Percentiles rank a stretch among this genome's conserved stretches.
Conservation (phyloP, 2,329 filamentous ascomycete genomes). For the Endoconidiophora polonica region DNA sequence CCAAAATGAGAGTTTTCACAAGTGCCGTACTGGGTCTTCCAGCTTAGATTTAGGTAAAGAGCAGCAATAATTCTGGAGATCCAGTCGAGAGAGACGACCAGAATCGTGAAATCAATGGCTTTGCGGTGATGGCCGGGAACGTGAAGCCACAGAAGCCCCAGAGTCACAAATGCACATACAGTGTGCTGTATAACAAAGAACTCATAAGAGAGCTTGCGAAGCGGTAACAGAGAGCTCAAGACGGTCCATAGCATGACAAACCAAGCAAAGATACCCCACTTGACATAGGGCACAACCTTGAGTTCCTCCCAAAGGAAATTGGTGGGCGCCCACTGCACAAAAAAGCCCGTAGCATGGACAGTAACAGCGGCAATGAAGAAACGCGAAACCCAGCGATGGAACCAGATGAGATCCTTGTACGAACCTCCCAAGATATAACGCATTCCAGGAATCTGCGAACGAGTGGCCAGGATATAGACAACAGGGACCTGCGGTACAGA, state of each 20-base stretch:
- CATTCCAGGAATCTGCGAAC: constrained; percentile 37
- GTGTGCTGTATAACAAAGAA: constrained; percentile 55
- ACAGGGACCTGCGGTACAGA: constrained; percentile 47
- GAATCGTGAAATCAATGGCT: constrained; percentile 50
- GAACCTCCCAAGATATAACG: constrained; percentile 38
- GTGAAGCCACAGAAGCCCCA: constrained; percentile 49
- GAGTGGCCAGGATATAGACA: constrained; percentile 44
- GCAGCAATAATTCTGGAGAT: constrained; percentile 31
- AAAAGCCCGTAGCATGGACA: constrained; percentile 55
- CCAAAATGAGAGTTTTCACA: constrained; percentile 31
- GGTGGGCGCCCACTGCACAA: constrained; percentile 42
- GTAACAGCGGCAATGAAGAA: constrained; percentile 52
- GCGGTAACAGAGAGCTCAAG: constrained; percentile 43
- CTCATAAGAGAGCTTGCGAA: constrained; percentile 51
- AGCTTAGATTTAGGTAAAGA: constrained; percentile 35
- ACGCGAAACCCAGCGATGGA: constrained; percentile 55
- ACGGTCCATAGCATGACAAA: constrained; percentile 48
- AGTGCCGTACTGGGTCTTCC: constrained; percentile 20
- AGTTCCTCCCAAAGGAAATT: constrained; percentile 43
- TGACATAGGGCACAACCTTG: constrained; percentile 43
- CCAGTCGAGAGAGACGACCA: constrained; percentile 45
- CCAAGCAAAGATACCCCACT: constrained; percentile 53
- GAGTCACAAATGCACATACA: constrained; percentile 40
- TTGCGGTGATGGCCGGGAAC: constrained; percentile 41
- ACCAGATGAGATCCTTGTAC: constrained; percentile 55